These are phyloP conservation scores for Calocera viscosa DNA, from an alignment of 768 basidiomycete species.

Conservation along the genomic window DNA sequence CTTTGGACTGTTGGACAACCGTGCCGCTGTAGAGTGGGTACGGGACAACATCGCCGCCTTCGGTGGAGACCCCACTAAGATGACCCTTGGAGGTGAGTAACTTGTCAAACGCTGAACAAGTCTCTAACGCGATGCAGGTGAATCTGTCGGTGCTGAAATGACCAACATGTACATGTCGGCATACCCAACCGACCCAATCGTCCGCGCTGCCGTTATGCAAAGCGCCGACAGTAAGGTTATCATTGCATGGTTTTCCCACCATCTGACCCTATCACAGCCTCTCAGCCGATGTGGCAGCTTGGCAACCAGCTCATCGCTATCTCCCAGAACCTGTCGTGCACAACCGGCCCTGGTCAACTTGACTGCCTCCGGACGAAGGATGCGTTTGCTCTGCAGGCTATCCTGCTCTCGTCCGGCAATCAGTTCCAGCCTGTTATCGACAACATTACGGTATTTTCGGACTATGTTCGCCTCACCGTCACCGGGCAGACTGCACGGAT, in stretches of 20 bases:
- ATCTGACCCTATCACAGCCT: constrained; percentile 10
- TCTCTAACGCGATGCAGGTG: constrained; percentile 8
- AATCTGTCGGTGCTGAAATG: constrained; percentile 20
- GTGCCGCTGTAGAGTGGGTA: constrained; percentile 3
- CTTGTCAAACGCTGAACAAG: not conserved
- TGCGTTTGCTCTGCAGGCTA: constrained; percentile 17
- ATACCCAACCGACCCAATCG: constrained; percentile 17
- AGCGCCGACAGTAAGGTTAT: constrained; percentile 21
- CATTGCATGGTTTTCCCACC: not conserved
- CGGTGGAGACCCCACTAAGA: not conserved
- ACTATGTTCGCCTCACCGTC: constrained; percentile 19
- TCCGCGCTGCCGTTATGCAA: constrained; percentile 22
- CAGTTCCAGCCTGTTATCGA: constrained; percentile 25
- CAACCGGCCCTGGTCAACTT: constrained; percentile 18
- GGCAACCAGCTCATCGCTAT: constrained; percentile 19
- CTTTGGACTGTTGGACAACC: not conserved
- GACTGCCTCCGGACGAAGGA: constrained; percentile 21
- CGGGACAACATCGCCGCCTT: constrained; percentile 1
- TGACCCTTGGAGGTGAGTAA: constrained; percentile 15
- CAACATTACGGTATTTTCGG: constrained; percentile 22
- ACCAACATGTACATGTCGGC: constrained; percentile 22
- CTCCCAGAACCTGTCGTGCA: constrained; percentile 18
- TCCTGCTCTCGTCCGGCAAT: constrained; percentile 18
- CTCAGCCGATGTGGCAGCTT: constrained; percentile 21
- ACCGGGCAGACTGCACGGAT: constrained; percentile 18